Conservation (phyloP, 2,329 filamentous ascomycete species). For the Alternaria sp. region DNA sequence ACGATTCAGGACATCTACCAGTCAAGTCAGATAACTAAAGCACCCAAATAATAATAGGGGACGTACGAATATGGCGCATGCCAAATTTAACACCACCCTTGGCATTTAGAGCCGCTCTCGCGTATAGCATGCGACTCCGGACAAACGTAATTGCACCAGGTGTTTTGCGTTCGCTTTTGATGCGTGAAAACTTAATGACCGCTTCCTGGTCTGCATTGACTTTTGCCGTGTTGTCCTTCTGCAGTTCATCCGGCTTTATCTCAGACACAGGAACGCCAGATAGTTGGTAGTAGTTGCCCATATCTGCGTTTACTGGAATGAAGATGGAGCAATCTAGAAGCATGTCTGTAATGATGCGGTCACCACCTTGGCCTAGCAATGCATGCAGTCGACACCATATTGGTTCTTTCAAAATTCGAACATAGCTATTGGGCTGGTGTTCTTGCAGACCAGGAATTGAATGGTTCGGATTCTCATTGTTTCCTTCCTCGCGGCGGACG, state of each 20-base stretch:
- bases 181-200: slow-evolving; percentile 5
- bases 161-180: slow-evolving; percentile 26
- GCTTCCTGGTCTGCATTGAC: not conserved
- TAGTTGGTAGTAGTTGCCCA: slow-evolving; percentile 77
- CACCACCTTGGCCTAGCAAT: slow-evolving; percentile 77
- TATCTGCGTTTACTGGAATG: slow-evolving; percentile 64
- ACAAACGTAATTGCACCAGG: slow-evolving; percentile 75
- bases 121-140: slow-evolving; percentile 86
- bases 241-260: slow-evolving; percentile 33
- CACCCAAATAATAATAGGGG: not conserved
- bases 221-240: slow-evolving; percentile 14
- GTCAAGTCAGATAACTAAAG: slow-evolving; percentile 23
- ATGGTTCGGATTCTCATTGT: slow-evolving; percentile 47
- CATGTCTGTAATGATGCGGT: slow-evolving; percentile 78
- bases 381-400: slow-evolving; percentile 80
- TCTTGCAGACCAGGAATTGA: slow-evolving; percentile 72
- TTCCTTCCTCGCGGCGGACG: slow-evolving; percentile 35
- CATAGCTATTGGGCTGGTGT: slow-evolving; percentile 73
- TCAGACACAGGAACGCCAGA: slow-evolving; percentile 72
- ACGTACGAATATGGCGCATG: slow-evolving; percentile 80
- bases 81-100: slow-evolving; percentile 75
- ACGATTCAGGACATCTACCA: slow-evolving; percentile 80
- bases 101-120: slow-evolving; percentile 73
- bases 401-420: slow-evolving; percentile 70
- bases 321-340: slow-evolving; percentile 83